Evolutionary conservation across 2,329 filamentous ascomycete genomes (phyloP).

Genomic region (Elsinoe ampelina): DNA sequence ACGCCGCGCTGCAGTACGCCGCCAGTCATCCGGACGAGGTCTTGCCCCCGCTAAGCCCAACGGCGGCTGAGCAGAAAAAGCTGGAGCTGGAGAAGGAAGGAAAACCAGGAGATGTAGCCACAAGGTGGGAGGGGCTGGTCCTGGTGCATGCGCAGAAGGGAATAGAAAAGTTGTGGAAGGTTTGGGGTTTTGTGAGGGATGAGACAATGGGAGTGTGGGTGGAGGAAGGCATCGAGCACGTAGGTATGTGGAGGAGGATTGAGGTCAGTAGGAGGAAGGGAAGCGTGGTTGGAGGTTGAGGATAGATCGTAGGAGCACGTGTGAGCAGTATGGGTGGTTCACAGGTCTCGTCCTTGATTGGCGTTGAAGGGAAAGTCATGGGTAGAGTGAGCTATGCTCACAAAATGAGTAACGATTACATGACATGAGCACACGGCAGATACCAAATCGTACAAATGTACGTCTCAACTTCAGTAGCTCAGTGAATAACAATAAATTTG

Average conservation of each 20-base stretch:
- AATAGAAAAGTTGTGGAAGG: constrained; percentile 56
- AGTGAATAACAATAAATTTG: too few species aligned
- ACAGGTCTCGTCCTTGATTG: too few species aligned
- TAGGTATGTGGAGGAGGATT: constrained; percentile 66
- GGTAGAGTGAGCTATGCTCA: neutral
- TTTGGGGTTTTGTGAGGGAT: constrained; percentile 66
- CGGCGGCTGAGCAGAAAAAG: constrained; percentile 32
- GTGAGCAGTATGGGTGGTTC: too few species aligned
- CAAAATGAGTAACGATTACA: neutral
- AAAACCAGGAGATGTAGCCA: constrained; percentile 28
- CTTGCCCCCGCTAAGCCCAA: constrained; percentile 30
- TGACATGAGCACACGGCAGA: constrained; percentile 1
- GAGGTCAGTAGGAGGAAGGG: constrained; percentile 21
- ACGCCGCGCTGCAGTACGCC: constrained; percentile 60
- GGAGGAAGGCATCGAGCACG: constrained; percentile 76
- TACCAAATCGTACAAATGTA: neutral
- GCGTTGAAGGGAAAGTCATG: neutral
- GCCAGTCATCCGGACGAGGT: constrained; percentile 45
- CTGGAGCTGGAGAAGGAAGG: constrained; percentile 22
- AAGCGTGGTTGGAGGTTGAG: neutral
- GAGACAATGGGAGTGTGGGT: constrained; percentile 65
- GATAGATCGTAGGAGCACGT: too few species aligned
- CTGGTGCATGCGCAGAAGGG: constrained; percentile 69
- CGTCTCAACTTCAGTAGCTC: neutral
- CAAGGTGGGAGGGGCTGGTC: constrained; percentile 63